phyloP scores from a whole-genome alignment of 129 eudicot species.

The Smallanthus sonchifolius region DNA sequence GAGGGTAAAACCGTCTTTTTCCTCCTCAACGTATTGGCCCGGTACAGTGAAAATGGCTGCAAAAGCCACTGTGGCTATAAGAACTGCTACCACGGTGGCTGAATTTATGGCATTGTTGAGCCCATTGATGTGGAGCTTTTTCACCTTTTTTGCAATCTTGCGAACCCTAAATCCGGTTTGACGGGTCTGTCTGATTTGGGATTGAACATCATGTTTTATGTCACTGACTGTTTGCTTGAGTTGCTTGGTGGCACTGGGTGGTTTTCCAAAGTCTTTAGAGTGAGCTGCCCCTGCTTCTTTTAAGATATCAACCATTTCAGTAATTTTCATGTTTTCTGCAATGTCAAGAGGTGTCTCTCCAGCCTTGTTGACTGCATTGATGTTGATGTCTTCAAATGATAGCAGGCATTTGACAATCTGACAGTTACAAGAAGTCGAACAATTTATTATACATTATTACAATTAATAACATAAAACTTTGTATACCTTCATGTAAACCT shows the following conservation, averaged over 20 bases:
- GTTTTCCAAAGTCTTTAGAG: constrained; percentile 79
- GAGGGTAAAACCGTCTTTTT: constrained; percentile 28
- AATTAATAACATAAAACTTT: not conserved
- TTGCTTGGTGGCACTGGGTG: constrained; percentile 78
- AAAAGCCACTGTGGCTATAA: constrained; percentile 88
- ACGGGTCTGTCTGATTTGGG: constrained; percentile 85
- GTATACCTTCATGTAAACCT: not conserved
- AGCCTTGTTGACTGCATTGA: constrained; percentile 61
- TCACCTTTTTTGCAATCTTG: constrained; percentile 78
- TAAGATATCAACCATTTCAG: constrained; percentile 53
- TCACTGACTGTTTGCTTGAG: constrained; percentile 96
- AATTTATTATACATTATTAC: not conserved
- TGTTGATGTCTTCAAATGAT: constrained; percentile 54
- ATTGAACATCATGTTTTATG: constrained; percentile 83
- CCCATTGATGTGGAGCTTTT: constrained; percentile 90
- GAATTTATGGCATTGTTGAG: constrained; percentile 88
- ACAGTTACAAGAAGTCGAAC: not conserved
- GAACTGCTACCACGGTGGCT: constrained; percentile 87
- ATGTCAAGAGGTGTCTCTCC: constrained; percentile 92
- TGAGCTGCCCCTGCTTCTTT: constrained; percentile 71
- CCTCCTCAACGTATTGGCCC: constrained; percentile 65
- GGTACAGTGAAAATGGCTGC: constrained; percentile 94
- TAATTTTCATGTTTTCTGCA: constrained; percentile 53
- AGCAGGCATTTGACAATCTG: constrained; percentile 76
- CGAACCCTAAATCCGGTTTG: constrained; percentile 87